phyloP scores from a whole-genome alignment of 495 filamentous ascomycete genomes.

The Neurospora sp. region DNA sequence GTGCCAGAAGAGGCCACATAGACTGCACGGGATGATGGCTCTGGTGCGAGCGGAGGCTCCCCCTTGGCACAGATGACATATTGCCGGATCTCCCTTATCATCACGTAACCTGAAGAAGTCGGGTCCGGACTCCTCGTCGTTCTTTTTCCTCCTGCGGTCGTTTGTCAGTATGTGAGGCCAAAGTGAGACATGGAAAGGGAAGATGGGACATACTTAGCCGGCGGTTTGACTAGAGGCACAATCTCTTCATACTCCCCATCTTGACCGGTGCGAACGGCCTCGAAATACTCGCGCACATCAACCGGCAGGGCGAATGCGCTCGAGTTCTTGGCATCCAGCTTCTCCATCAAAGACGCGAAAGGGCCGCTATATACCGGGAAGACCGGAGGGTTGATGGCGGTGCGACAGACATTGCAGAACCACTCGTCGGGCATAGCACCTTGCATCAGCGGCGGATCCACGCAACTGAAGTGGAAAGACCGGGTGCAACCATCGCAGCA shows the following conservation, averaged over 20 bases:
- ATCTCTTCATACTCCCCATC: constrained; percentile 72
- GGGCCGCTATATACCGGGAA: constrained; percentile 30
- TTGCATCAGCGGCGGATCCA: constrained; percentile 64
- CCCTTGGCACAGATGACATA: constrained; percentile 62
- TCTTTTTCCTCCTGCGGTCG: constrained; percentile 41
- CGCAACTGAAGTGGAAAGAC: constrained; percentile 78
- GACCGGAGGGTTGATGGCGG: constrained; percentile 23
- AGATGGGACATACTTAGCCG: constrained; percentile 18
- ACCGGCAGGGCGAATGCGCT: constrained; percentile 63
- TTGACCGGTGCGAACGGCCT: constrained; percentile 59
- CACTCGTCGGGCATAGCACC: constrained; percentile 63
- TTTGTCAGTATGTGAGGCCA: constrained; percentile 17
- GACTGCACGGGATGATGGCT: constrained; percentile 72
- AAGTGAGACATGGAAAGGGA: constrained; percentile 1
- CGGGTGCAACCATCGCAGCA: constrained; percentile 87
- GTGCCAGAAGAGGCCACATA: constrained; percentile 75
- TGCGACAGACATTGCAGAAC: constrained; percentile 69
- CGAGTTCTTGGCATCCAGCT: constrained; percentile 54
- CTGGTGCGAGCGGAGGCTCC: constrained; percentile 38
- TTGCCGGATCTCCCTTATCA: constrained; percentile 53
- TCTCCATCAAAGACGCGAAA: constrained; percentile 49
- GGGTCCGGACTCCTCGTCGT: constrained; percentile 47
- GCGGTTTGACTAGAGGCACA: constrained; percentile 22
- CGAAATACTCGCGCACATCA: constrained; percentile 59
- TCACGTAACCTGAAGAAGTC: constrained; percentile 59